Conservation (phyloP, 2,329 filamentous ascomycete species). For the Curvularia verruculosa region DNA sequence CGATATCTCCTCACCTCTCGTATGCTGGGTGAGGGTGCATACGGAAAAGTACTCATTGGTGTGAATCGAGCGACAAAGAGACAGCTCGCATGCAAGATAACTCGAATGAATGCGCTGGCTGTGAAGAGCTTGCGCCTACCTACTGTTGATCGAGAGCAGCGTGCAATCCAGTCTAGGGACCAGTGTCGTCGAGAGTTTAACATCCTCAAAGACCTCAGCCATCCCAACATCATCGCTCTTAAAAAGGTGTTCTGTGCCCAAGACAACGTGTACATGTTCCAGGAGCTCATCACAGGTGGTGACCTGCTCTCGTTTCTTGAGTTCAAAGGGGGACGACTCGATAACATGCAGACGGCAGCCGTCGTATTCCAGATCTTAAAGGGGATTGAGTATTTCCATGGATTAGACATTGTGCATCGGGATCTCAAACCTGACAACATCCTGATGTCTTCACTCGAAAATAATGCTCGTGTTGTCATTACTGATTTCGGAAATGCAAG, state of each 20-base stretch:
- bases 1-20: constrained; percentile 58
- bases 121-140: constrained; percentile 14
- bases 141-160: constrained; percentile 4
- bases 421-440: constrained; percentile 70
- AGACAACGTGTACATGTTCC: constrained; percentile 64
- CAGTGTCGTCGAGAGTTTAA: constrained; percentile 51
- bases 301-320: constrained; percentile 67
- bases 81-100: constrained; percentile 73
- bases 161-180: constrained; percentile 11
- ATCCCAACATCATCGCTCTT: constrained; percentile 66
- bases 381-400: constrained; percentile 65
- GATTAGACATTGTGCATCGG: constrained; percentile 62
- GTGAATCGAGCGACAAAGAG: constrained; percentile 58
- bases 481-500: constrained; percentile 67
- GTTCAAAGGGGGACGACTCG: constrained; percentile 54
- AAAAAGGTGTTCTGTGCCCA: constrained; percentile 62
- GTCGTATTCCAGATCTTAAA: constrained; percentile 63
- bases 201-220: constrained; percentile 59
- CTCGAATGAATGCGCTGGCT: constrained; percentile 53
- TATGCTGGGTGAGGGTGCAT: constrained; percentile 60
- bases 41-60: constrained; percentile 62
- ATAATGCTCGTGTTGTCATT: constrained; percentile 61
- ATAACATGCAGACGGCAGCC: constrained; percentile 59
- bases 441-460: constrained; percentile 61
- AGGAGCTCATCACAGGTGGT: constrained; percentile 65